phyloP scores from a whole-genome alignment of 805 yeast species.

The Yamadazyma akitaensis region DNA sequence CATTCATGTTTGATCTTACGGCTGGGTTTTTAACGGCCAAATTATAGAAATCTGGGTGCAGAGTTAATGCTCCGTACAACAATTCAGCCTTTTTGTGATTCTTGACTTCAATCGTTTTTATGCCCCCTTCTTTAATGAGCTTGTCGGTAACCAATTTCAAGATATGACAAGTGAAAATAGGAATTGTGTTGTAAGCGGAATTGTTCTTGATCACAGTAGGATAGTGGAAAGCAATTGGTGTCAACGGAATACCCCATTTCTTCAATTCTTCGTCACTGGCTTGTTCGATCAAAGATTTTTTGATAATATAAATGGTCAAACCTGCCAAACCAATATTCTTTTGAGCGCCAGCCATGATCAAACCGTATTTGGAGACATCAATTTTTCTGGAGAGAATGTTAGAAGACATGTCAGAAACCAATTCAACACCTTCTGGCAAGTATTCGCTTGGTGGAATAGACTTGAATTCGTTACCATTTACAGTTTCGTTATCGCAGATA shows the following conservation, averaged over 20 bases:
- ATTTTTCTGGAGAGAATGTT: slow-evolving; percentile 78
- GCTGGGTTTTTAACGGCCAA: slow-evolving; percentile 57
- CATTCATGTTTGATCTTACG: slow-evolving; percentile 85
- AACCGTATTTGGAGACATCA: slow-evolving; percentile 81
- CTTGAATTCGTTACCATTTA: slow-evolving; percentile 83
- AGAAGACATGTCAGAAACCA: slow-evolving; percentile 94
- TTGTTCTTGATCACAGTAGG: slow-evolving; percentile 84
- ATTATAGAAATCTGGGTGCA: slow-evolving; percentile 60
- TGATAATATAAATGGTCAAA: slow-evolving; percentile 84
- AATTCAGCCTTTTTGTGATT: slow-evolving; percentile 60
- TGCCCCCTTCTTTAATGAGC: slow-evolving; percentile 68
- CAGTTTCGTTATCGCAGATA: slow-evolving; percentile 96
- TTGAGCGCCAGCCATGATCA: slow-evolving; percentile 97
- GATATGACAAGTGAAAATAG: slow-evolving; percentile 87
- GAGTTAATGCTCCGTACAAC: slow-evolving; percentile 64
- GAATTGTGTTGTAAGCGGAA: slow-evolving; percentile 93
- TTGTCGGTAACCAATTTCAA: slow-evolving; percentile 72
- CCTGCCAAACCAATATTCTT: slow-evolving; percentile 98
- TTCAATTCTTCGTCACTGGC: slow-evolving; percentile 61
- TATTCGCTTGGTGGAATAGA: slow-evolving; percentile 49
- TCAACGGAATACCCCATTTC: slow-evolving; percentile 62
- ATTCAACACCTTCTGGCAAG: slow-evolving; percentile 64
- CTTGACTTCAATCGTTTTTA: slow-evolving; percentile 53
- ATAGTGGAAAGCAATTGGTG: slow-evolving; percentile 86
- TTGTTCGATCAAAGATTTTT: slow-evolving; percentile 69